Evolutionary conservation across 257 asterid genomes (phyloP).

Genomic region (Catharanthus roseus): DNA sequence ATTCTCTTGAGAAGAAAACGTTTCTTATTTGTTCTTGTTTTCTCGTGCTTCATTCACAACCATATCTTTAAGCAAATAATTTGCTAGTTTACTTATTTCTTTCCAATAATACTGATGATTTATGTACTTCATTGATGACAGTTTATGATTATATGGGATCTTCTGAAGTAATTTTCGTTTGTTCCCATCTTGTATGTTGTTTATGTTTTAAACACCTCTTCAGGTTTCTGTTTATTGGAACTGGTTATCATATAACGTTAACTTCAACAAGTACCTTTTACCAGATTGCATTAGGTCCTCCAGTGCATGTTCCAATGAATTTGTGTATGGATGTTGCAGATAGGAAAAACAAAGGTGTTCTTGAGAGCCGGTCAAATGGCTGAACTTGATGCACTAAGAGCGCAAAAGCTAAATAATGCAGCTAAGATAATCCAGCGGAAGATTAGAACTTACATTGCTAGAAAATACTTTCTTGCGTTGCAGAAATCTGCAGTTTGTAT

Average conservation of each 20-base stretch:
- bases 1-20: not conserved
- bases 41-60: not conserved
- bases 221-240: not conserved
- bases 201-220: not conserved
- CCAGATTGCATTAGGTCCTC: not conserved
- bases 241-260: not conserved
- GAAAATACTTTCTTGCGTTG: slow-evolving; percentile 69
- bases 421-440: slow-evolving; percentile 82
- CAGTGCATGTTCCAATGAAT: not conserved
- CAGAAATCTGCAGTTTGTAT: slow-evolving; percentile 62
- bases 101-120: not conserved
- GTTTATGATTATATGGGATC: not conserved
- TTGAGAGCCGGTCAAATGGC: slow-evolving; percentile 98
- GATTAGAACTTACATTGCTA: slow-evolving; percentile 64
- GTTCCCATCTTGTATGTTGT: not conserved
- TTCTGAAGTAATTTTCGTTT: not conserved
- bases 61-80: not conserved
- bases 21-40: not conserved
- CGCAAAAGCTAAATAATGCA: slow-evolving; percentile 69
- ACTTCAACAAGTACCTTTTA: not conserved
- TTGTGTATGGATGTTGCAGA: slow-evolving; percentile 41
- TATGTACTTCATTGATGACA: not conserved
- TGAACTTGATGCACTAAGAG: slow-evolving; percentile 86
- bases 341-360: slow-evolving; percentile 85
- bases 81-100: not conserved